Conservation (phyloP, 257 asterid species). For the Solanum chiquidenum region DNA sequence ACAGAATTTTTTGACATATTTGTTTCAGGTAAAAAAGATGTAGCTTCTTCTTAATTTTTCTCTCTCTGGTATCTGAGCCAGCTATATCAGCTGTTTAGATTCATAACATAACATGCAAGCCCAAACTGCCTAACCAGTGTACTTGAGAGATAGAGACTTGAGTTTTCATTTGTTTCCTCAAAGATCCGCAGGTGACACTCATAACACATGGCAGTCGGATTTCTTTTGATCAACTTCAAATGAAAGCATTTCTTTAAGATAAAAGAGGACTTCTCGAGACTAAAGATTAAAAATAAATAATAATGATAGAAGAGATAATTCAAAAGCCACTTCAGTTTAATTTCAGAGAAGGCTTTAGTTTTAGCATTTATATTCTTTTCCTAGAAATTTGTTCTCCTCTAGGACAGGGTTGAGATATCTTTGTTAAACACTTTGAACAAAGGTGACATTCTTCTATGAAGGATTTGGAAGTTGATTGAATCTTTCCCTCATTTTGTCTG, state of each 20-base stretch:
- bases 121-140: neutral
- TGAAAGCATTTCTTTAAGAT: neutral
- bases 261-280: neutral
- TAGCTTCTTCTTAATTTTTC: neutral
- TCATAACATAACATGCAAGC: neutral
- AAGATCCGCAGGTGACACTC: neutral
- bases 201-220: neutral
- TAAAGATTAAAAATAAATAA: neutral
- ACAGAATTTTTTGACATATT: conserved; percentile 72
- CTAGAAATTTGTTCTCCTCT: neutral
- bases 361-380: neutral
- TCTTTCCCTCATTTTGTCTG: neutral
- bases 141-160: neutral
- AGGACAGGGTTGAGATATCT: neutral
- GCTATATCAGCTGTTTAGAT: neutral
- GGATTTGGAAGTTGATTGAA: neutral
- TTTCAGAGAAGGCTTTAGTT: neutral
- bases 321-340: neutral
- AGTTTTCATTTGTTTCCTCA: neutral
- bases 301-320: neutral
- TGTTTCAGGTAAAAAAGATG: conserved; percentile 58
- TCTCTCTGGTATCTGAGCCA: neutral
- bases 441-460: neutral
- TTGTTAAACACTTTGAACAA: neutral
- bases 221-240: neutral